These are phyloP conservation scores for Coprinopsis cinerea DNA, from an alignment of 768 basidiomycete species.

Conservation along the genomic window DNA sequence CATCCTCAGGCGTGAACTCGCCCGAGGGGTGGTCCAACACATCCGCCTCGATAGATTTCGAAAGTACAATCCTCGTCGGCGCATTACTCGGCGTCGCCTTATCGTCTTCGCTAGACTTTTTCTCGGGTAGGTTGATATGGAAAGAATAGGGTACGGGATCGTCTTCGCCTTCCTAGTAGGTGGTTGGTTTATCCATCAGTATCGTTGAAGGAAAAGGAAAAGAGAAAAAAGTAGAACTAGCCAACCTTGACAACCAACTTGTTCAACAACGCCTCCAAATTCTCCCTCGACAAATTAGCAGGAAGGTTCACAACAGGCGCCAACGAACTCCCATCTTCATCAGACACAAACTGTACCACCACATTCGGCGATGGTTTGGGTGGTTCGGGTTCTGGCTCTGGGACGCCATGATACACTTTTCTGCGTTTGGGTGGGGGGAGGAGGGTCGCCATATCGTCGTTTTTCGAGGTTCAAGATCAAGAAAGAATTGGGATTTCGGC, in stretches of 20 bases:
- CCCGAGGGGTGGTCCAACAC: constrained; percentile 68
- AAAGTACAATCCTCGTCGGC: constrained; percentile 76
- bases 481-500: too few species aligned
- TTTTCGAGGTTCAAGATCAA: too few species aligned
- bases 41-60: constrained; percentile 80
- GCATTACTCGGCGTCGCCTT: constrained; percentile 39
- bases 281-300: constrained; percentile 79
- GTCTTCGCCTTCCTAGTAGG: constrained; percentile 70
- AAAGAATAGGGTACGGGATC: constrained; percentile 92
- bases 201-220: too few species aligned
- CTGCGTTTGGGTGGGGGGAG: constrained; percentile 86
- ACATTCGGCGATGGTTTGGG: constrained; percentile 52
- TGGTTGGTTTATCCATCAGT: background rate
- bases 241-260: constrained; percentile 71
- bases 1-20: constrained; percentile 77
- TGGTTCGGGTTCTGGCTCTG: constrained; percentile 53
- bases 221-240: constrained; percentile 5
- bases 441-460: constrained; percentile 71
- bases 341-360: constrained; percentile 89
- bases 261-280: constrained; percentile 85
- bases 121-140: constrained; percentile 69
- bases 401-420: constrained; percentile 73
- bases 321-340: constrained; percentile 74
- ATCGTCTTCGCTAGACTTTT: too few species aligned
- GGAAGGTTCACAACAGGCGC: constrained; percentile 89